Evolutionary conservation across 257 asterid species (phyloP).

Genomic region (Marsdenia floribunda): DNA sequence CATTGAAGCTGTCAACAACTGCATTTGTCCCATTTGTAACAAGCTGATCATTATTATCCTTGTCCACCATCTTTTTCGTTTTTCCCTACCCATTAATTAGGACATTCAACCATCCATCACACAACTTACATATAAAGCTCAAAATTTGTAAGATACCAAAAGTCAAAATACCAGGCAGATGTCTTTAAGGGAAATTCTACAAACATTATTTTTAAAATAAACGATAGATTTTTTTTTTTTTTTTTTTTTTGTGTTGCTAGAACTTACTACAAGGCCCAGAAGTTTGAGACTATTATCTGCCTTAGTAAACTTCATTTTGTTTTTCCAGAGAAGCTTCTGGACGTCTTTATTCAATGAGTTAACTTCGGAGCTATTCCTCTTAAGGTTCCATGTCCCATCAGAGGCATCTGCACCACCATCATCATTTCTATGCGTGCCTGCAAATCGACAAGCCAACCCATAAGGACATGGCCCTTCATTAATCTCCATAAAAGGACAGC

Average conservation of each 20-base stretch:
- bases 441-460: slow-evolving; percentile 81
- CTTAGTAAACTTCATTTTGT: slow-evolving; percentile 75
- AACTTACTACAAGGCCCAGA: slow-evolving; percentile 68
- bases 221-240: background rate
- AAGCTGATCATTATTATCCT: slow-evolving; percentile 37
- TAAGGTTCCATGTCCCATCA: slow-evolving; percentile 13
- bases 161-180: background rate
- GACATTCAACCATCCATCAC: slow-evolving; percentile 5
- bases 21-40: slow-evolving; percentile 30
- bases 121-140: background rate
- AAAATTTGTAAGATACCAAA: background rate
- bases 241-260: background rate
- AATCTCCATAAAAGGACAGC: slow-evolving; percentile 59
- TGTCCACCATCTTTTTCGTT: slow-evolving; percentile 30
- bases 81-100: slow-evolving; percentile 39
- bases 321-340: slow-evolving; percentile 95
- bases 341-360: slow-evolving; percentile 70
- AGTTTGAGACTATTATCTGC: slow-evolving; percentile 67
- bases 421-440: slow-evolving; percentile 57
- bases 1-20: slow-evolving; percentile 32
- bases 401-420: slow-evolving; percentile 7
- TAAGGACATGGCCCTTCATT: slow-evolving; percentile 67
- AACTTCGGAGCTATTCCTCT: slow-evolving; percentile 40
- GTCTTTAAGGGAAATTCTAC: too few species aligned
- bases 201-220: background rate